phyloP scores from a whole-genome alignment of 1,284 basidiomycete species.

The Megacollybia platyphylla region DNA sequence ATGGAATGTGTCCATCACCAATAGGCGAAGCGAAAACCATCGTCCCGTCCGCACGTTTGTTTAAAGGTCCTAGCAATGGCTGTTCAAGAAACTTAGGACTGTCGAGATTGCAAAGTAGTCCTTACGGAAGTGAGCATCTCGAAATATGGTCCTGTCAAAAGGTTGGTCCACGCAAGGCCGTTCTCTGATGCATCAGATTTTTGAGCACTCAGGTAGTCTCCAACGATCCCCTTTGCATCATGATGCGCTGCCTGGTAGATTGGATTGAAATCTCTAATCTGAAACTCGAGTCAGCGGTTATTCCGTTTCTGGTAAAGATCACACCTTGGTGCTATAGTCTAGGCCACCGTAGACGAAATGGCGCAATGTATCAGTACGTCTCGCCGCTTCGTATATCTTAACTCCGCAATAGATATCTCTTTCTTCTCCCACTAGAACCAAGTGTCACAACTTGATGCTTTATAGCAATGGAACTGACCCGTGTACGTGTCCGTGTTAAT shows the following conservation, averaged over 20 bases:
- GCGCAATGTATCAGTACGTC: constrained; percentile 14
- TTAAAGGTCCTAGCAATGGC: constrained; percentile 10
- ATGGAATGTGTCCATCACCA: constrained; percentile 22
- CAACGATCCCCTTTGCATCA: constrained; percentile 14
- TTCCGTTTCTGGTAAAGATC: background rate
- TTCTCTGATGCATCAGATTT: constrained; percentile 7
- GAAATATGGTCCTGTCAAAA: constrained; percentile 13
- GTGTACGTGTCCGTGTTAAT: constrained; percentile 22
- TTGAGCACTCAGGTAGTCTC: constrained; percentile 12
- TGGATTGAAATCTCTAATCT: constrained; percentile 10
- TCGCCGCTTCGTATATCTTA: constrained; percentile 21
- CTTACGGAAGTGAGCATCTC: constrained; percentile 11
- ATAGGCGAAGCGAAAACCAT: constrained; percentile 13
- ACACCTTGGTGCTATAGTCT: constrained; percentile 19
- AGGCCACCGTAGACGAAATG: constrained; percentile 27
- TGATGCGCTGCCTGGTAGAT: constrained; percentile 12
- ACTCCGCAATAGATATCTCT: constrained; percentile 20
- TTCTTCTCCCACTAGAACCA: constrained; percentile 16
- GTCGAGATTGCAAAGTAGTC: background rate
- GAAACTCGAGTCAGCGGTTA: background rate
- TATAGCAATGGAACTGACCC: too few relatives aligned
- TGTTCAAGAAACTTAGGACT: constrained; percentile 1
- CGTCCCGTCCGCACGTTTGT: constrained; percentile 13
- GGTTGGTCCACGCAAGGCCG: constrained; percentile 11
- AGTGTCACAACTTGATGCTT: too few relatives aligned